Percentiles rank a stretch among this genome's conserved stretches.
These are phyloP conservation scores for Zelopaecilomyces penicillatus DNA, from an alignment of 2,329 filamentous ascomycete genomes.

Conservation along the genomic window DNA sequence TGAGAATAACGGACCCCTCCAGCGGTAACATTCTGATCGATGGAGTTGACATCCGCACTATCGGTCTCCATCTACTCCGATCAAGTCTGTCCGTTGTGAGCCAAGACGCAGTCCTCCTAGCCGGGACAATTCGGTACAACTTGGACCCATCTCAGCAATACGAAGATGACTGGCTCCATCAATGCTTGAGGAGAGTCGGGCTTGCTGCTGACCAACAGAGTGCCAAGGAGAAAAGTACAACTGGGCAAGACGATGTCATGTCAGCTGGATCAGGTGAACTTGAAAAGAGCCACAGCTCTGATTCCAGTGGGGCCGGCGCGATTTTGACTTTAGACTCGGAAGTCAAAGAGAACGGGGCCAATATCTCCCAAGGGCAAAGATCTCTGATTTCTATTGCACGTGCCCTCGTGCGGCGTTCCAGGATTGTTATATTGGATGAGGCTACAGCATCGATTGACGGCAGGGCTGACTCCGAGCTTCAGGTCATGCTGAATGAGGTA, in stretches of 20 bases:
- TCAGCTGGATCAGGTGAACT: not conserved
- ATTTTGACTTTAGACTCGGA: constrained; percentile 5
- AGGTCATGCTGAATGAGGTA: constrained; percentile 10
- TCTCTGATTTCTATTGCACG: constrained; percentile 10
- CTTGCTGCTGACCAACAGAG: constrained; percentile 31
- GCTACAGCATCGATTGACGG: constrained; percentile 10
- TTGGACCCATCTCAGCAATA: constrained; percentile 64
- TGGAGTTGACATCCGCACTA: constrained; percentile 68
- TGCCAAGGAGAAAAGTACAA: constrained; percentile 4
- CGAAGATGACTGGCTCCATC: constrained; percentile 44
- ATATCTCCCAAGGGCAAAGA: constrained; percentile 10
- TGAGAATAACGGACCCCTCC: constrained; percentile 6
- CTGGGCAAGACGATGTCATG: not conserved
- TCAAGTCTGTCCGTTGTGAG: constrained; percentile 85
- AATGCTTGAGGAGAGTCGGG: constrained; percentile 62
- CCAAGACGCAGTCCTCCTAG: constrained; percentile 82
- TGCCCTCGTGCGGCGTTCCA: constrained; percentile 7
- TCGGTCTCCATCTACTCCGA: constrained; percentile 74
- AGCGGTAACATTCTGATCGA: constrained; percentile 73
- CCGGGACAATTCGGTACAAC: constrained; percentile 75
- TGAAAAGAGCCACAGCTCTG: not conserved
- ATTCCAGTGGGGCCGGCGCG: not conserved
- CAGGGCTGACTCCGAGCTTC: constrained; percentile 7
- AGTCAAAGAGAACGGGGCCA: constrained; percentile 2
- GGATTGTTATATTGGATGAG: constrained; percentile 12